Evolutionary conservation across 2,329 filamentous ascomycete species (phyloP).

Genomic region (Diaporthe sp.): DNA sequence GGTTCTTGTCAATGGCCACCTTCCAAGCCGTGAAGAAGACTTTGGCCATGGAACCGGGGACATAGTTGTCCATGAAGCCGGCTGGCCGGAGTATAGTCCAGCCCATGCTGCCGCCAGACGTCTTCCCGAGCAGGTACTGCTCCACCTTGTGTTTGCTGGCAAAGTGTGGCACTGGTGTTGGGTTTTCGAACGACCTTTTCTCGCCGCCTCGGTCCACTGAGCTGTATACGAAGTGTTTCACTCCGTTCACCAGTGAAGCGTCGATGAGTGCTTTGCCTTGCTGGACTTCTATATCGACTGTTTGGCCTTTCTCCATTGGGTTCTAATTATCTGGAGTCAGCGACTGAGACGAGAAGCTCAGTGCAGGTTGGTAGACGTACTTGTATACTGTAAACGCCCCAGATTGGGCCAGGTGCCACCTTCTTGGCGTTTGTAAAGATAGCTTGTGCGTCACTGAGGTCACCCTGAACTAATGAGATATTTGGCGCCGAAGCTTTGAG

Average conservation of each 20-base stretch:
- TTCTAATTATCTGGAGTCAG: background rate
- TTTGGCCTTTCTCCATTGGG: background rate
- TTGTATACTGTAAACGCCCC: constrained; percentile 3
- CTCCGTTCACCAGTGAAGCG: constrained; percentile 61
- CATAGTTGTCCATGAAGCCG: constrained; percentile 58
- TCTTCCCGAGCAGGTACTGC: constrained; percentile 63
- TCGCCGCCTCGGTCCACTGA: constrained; percentile 76
- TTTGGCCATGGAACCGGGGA: constrained; percentile 49
- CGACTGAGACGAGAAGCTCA: background rate
- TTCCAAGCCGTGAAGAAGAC: constrained; percentile 52
- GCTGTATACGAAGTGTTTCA: constrained; percentile 73
- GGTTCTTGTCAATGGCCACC: constrained; percentile 49
- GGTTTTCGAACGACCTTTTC: constrained; percentile 60
- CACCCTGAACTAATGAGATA: background rate
- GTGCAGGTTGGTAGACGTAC: background rate
- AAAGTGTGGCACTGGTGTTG: constrained; percentile 71
- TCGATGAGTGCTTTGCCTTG: constrained; percentile 54
- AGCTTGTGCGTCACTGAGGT: background rate
- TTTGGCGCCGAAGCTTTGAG: background rate
- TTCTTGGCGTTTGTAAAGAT: constrained; percentile 2
- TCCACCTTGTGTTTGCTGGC: constrained; percentile 72
- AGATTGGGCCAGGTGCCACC: background rate
- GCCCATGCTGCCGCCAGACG: constrained; percentile 46
- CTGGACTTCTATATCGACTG: background rate
- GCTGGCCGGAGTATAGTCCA: constrained; percentile 49